Percentiles rank a stretch among this genome's conserved stretches.
Conservation (phyloP, 2,329 filamentous ascomycete species). For the Aspergillus terreus region DNA sequence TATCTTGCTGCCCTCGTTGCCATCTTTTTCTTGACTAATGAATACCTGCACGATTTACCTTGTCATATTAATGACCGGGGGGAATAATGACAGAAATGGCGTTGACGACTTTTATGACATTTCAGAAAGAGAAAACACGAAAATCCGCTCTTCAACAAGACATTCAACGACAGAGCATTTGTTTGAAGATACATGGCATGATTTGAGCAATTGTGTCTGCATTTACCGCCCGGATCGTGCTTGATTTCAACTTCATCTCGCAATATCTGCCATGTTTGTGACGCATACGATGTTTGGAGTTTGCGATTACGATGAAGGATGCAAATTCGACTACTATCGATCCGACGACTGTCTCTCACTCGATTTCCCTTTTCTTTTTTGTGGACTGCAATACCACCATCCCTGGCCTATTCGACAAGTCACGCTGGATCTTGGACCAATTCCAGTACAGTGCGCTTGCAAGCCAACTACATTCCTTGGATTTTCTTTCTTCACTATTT, state of each 20-base stretch:
- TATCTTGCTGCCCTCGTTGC: conserved; percentile 20
- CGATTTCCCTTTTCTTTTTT: no score
- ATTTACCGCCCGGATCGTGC: not conserved
- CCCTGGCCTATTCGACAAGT: no score
- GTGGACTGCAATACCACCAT: no score
- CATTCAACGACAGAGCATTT: not conserved
- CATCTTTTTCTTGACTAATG: conserved; percentile 13
- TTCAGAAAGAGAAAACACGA: conserved; percentile 5
- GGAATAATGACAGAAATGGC: conserved; percentile 32
- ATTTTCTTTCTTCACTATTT: not conserved
- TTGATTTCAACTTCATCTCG: not conserved
- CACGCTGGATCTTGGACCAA: no score
- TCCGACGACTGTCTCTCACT: no score
- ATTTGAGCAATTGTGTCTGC: not conserved
- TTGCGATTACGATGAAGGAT: no score
- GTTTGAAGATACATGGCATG: not conserved
- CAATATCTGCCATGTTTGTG: no score
- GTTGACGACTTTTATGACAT: conserved; percentile 22
- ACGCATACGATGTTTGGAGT: no score
- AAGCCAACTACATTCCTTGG: not conserved
- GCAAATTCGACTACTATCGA: no score
- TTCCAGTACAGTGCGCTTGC: no score
- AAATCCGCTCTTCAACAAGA: conserved; percentile 3
- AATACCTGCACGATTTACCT: conserved; percentile 26
- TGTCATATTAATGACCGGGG: conserved; percentile 10